Evolutionary conservation across 257 asterid species (phyloP).

Genomic region (Paulownia fortunei): DNA sequence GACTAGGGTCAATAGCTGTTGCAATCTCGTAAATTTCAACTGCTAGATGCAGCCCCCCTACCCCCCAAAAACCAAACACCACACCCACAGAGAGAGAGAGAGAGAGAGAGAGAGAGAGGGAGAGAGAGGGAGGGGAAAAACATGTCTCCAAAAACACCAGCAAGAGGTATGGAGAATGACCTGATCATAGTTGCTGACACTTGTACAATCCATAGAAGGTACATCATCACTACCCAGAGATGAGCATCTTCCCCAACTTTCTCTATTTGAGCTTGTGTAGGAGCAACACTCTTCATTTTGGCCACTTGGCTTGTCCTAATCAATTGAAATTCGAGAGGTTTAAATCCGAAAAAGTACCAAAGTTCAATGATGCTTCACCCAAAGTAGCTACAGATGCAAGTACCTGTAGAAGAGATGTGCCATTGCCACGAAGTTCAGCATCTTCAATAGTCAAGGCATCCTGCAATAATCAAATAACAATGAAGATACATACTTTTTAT

Average conservation of each 20-base stretch:
- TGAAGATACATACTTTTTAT: background rate
- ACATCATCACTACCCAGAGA: constrained; percentile 83
- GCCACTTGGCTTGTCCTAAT: constrained; percentile 64
- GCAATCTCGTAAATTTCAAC: background rate
- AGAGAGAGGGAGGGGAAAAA: background rate
- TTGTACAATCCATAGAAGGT: constrained; percentile 51
- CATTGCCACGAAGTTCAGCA: constrained; percentile 41
- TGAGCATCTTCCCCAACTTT: constrained; percentile 99
- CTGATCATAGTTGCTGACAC: constrained; percentile 58
- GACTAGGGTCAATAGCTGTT: background rate
- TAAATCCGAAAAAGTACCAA: background rate
- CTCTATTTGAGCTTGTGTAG: constrained; percentile 90
- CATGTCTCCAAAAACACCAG: too few species aligned
- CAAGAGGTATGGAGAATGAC: constrained; percentile 36
- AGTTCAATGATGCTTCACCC: constrained; percentile 18
- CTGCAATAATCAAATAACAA: constrained; percentile 47
- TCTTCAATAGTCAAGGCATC: constrained; percentile 67
- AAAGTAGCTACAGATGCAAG: constrained; percentile 24
- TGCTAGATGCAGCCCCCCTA: too few species aligned
- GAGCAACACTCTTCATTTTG: constrained; percentile 91
- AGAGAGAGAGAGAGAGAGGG: constrained; percentile 21
- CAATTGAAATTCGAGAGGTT: constrained; percentile 21
- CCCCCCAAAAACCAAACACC: background rate
- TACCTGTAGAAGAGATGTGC: constrained; percentile 66
- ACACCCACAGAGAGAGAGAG: background rate